Evolutionary conservation across 495 filamentous ascomycete genomes (phyloP).

Genomic region (Aspergillus affinis): DNA sequence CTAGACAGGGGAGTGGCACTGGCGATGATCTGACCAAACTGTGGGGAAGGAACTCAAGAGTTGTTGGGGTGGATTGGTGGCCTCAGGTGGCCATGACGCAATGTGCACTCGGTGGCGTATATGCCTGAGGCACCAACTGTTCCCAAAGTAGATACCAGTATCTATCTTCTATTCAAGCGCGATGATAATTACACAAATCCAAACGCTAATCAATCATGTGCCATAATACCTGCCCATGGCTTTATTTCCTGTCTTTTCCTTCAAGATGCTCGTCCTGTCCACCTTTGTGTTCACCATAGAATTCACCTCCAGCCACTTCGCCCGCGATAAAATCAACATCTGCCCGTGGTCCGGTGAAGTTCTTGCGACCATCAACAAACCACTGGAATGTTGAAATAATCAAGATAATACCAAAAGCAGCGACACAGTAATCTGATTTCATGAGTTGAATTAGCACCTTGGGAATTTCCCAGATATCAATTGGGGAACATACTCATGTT

Average conservation of each 20-base stretch:
- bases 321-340: conserved; percentile 47
- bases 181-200: not conserved
- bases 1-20: conserved; percentile 3
- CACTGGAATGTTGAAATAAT: conserved; percentile 65
- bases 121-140: not conserved
- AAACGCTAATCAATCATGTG: not conserved
- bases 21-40: conserved; percentile 10
- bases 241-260: not conserved
- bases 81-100: not conserved
- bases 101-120: not conserved
- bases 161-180: not conserved
- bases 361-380: conserved; percentile 71
- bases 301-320: conserved; percentile 15
- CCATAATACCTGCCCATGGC: not conserved
- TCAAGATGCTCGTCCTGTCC: not conserved
- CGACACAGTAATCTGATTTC: conserved; percentile 62
- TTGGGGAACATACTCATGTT: conserved; percentile 63
- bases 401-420: conserved; percentile 66
- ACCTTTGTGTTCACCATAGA: conserved; percentile 6
- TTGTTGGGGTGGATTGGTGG: conserved; percentile 7
- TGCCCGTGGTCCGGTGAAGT: conserved; percentile 63
- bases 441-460: conserved; percentile 9
- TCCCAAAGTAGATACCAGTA: conserved; percentile 1
- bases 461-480: not conserved
- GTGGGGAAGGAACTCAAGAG: conserved; percentile 5